Base-by-base conservation (phyloP, 257 asterid genomes). In the Marsdenia floribunda region DNA sequence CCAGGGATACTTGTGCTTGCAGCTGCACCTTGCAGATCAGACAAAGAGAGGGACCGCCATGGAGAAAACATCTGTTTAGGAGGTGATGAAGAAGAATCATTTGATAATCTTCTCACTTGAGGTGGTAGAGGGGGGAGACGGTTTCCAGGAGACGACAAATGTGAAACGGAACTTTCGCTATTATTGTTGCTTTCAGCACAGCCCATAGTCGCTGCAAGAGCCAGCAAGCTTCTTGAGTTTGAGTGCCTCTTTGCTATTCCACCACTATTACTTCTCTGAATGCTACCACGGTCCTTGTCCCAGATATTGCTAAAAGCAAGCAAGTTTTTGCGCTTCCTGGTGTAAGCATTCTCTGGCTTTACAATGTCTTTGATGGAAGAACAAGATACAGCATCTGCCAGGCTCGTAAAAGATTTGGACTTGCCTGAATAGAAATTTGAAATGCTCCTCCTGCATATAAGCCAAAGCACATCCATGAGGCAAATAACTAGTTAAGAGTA, bases 61-160 rank as follows among this genome's bases (percentile, higher is more conserved):
- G 97, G 68, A 77, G 88, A 77, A 55, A 84, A 78, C 78, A 79
- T 89, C 67, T 86, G 88, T 35, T 54, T 78, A 3, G 89, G 87
- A 74, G 89, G 88, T 55, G 88, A 77, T 44, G 81, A 55, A 37
- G 85, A 76, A 11, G 68, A 81, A 74, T 81, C 94, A 59, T 53
- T 49, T 29, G 73, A 53, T 78, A 76, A 47, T 83, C 79, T 75
- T 80, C 87, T 84, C 71, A 84, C 77, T 74, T 81, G 89, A 0
- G 96, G 91, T 18, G 96, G 97, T 79, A 88, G 81, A 70, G 96
- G 97, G 84, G 97, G 97, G 75, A 84, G 91, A 81, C 82, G 38
- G 72, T 72, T 67, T 60, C 82, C 79, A 64, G 86, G 87, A 57
- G 90, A 83, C 8, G 91, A 75, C 33, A 91, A 88, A 67, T 80